Evolutionary conservation across 1,284 basidiomycete genomes (phyloP).

Genomic region (Malassezia furfur): DNA sequence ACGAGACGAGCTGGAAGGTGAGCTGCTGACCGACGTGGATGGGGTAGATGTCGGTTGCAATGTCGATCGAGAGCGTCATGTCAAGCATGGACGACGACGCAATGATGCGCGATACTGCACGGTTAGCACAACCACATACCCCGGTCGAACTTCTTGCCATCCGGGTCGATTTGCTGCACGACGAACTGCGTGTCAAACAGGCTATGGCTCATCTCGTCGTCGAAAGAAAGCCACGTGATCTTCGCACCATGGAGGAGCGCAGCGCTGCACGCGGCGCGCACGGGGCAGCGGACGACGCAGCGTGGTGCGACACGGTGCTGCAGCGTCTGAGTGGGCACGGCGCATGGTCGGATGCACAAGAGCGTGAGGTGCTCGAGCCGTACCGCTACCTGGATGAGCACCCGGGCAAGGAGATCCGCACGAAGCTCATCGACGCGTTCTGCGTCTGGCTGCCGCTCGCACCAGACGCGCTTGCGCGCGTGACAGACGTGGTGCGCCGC

Average conservation of each 20-base stretch:
- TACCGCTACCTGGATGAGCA: conserved; percentile 74
- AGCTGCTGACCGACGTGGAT: conserved; percentile 59
- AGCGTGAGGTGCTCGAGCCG: conserved; percentile 60
- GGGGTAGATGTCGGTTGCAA: conserved; percentile 48
- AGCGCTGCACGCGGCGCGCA: neutral
- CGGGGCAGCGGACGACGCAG: conserved; percentile 12
- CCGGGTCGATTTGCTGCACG: conserved; percentile 45
- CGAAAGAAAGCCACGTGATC: conserved; percentile 10
- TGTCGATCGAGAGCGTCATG: conserved; percentile 67
- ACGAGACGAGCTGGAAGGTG: conserved; percentile 68
- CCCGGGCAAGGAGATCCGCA: conserved; percentile 87
- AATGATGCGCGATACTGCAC: conserved; percentile 34
- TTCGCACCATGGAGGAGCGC: neutral
- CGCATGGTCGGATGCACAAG: conserved; percentile 49
- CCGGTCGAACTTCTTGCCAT: conserved; percentile 94
- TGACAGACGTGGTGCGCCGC: conserved; percentile 77
- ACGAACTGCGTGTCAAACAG: conserved; percentile 46
- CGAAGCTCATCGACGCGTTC: conserved; percentile 83
- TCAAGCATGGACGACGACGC: conserved; percentile 56
- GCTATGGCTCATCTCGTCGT: conserved; percentile 34
- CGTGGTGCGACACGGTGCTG: conserved; percentile 44
- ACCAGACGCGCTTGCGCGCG: conserved; percentile 56
- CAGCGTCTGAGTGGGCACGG: conserved; percentile 32
- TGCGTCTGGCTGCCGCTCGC: conserved; percentile 84
- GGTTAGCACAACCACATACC: conserved; percentile 54